phyloP scores from a whole-genome alignment of 1,139 yeast genomes.

The Hyphopichia wangnamkhiaoensis region DNA sequence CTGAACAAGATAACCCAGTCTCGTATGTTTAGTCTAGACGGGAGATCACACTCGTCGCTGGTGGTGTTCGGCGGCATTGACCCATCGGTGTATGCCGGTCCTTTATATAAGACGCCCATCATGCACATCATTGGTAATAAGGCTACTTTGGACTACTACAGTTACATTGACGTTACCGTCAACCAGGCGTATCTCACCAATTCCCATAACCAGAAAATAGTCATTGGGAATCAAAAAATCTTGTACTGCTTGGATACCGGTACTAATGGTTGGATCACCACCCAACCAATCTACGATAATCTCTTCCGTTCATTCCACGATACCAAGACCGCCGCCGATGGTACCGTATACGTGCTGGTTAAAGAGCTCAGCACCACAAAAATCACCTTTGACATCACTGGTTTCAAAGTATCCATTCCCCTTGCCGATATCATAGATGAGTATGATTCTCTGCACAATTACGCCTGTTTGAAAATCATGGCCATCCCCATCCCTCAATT shows the following conservation, averaged over 20 bases:
- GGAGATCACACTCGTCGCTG: constrained; percentile 10
- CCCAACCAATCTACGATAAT: constrained; percentile 18
- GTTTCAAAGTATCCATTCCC: constrained; percentile 17
- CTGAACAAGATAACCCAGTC: constrained; percentile 13
- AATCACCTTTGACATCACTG: constrained; percentile 20
- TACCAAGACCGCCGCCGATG: constrained; percentile 8
- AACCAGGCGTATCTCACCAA: constrained; percentile 12
- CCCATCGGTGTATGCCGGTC: constrained; percentile 13
- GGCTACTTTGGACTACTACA: constrained; percentile 10
- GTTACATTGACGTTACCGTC: constrained; percentile 18
- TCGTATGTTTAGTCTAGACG: constrained; percentile 17
- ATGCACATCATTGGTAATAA: constrained; percentile 13
- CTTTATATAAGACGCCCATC: constrained; percentile 19
- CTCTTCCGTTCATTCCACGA: constrained; percentile 15
- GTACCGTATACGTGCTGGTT: constrained; percentile 11
- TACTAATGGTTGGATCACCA: constrained; percentile 19
- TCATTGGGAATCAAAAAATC: constrained; percentile 16
- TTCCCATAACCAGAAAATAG: constrained; percentile 1
- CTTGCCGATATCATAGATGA: constrained; percentile 18
- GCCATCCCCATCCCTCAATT: constrained; percentile 12
- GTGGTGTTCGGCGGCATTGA: constrained; percentile 26
- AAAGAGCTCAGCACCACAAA: constrained; percentile 4
- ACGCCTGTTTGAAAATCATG: constrained; percentile 14
- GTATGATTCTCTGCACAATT: constrained; percentile 10
- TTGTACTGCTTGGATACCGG: constrained; percentile 23